Conservation (phyloP, 805 yeast species). For the Cyberlindnera subsufficiens region DNA sequence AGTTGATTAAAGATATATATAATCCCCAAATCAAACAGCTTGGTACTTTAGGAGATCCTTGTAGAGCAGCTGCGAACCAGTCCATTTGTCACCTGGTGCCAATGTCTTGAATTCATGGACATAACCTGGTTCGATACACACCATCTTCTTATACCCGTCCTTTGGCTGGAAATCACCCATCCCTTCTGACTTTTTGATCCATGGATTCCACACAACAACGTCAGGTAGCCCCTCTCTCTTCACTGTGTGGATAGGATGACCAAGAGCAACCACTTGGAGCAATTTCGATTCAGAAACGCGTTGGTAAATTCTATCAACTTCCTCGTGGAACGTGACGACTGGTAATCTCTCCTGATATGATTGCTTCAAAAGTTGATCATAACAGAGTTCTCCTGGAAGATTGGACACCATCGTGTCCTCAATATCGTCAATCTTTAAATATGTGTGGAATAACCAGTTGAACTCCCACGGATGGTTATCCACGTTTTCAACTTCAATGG, state of each 20-base stretch:
- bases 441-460: conserved; percentile 94
- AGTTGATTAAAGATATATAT: background rate
- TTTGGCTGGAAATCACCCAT: conserved; percentile 91
- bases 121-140: conserved; percentile 92
- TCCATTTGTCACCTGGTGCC: conserved; percentile 71
- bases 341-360: conserved; percentile 69
- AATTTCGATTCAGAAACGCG: conserved; percentile 46
- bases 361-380: conserved; percentile 67
- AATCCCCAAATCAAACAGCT: conserved; percentile 28
- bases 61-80: conserved; percentile 55
- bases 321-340: conserved; percentile 59
- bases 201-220: conserved; percentile 96
- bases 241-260: conserved; percentile 65
- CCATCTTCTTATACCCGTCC: conserved; percentile 77
- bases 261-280: conserved; percentile 65
- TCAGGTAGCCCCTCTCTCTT: conserved; percentile 58
- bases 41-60: conserved; percentile 60
- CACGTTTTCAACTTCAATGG: conserved; percentile 71
- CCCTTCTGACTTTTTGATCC: conserved; percentile 75
- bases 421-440: conserved; percentile 69
- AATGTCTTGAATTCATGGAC: conserved; percentile 65
- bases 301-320: conserved; percentile 80
- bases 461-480: conserved; percentile 65
- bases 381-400: conserved; percentile 63
- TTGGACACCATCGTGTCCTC: conserved; percentile 75